Base-by-base conservation (phyloP, 768 basidiomycete genomes). In the Royoungia palumana region DNA sequence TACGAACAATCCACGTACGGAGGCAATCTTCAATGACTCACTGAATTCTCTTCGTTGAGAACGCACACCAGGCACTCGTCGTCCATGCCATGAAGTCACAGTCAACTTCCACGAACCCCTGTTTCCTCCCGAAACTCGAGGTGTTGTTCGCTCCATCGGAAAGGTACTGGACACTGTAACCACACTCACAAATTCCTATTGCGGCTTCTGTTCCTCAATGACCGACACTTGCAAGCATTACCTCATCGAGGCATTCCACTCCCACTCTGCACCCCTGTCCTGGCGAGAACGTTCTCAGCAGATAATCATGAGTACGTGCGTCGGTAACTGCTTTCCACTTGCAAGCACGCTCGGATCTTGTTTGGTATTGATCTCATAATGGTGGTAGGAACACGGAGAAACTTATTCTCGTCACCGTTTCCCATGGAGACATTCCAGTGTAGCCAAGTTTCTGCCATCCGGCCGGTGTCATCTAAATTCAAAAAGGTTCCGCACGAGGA, bases 341-440 rank as follows among this genome's bases (percentile, higher is more conserved):
- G n/a, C n/a, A 75, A 74, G 50, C 63, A 72, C 35, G 71, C 60
- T 27, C 72, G 70, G 39, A 75, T 59, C 46, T 51, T 65, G 39
- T 71, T 62, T 14, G 69, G 60, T n/a, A 58, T 54, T 50, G 72
- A n/a, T n/a, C n/a, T n/a, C n/a, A n/a, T 39, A 40, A 38, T 39
- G 5, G 2, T 24, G 30, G 13, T 30, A 44, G 41, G 44, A 46
- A 50, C 48, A 19, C 21, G 25, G 56, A 20, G 24, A 27, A 51
- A 35, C 45, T n/a, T 55, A 51, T 25, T 51, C 57, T 36, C 67
- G 14, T 17, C 55, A 5, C 68, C 17, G 50, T 27, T 65, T 68
- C 55, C 63, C 63, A 47, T 48, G 51, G 14, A 34, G 32, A n/a
- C 40, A 20, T 47, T 16, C 14, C 48, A 35, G 25, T 16, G 19